phyloP scores from a whole-genome alignment of 768 basidiomycete species.

The Tylopilus felleus region DNA sequence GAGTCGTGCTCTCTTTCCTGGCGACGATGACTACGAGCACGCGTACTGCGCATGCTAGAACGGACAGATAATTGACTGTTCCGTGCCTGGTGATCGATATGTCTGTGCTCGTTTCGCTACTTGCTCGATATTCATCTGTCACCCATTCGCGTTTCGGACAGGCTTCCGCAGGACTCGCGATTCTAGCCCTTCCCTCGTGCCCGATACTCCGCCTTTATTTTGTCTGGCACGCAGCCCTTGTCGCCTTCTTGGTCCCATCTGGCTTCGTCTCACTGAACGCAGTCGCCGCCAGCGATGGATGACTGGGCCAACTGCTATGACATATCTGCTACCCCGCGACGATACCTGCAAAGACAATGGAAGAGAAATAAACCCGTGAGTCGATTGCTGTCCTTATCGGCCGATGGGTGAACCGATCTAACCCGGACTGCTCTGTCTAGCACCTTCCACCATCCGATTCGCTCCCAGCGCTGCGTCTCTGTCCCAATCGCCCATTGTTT shows the following conservation, averaged over 20 bases:
- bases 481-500: slow-evolving; percentile 42
- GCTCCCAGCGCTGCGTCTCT: slow-evolving; percentile 42
- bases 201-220: slow-evolving; percentile 23
- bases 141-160: slow-evolving; percentile 28
- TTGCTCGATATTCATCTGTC: slow-evolving; percentile 12
- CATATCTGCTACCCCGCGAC: slow-evolving; percentile 24
- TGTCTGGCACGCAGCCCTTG: slow-evolving; percentile 2
- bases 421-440: slow-evolving; percentile 26
- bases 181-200: slow-evolving; percentile 31
- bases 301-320: slow-evolving; percentile 17
- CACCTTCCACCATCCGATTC: slow-evolving; percentile 44
- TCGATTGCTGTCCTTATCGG: slow-evolving; percentile 6
- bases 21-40: slow-evolving; percentile 14
- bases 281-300: slow-evolving; percentile 9
- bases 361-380: slow-evolving; percentile 41
- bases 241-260: slow-evolving; percentile 8
- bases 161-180: slow-evolving; percentile 23
- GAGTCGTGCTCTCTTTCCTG: slow-evolving; percentile 2
- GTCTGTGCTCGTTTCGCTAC: slow-evolving; percentile 17
- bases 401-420: slow-evolving; percentile 12
- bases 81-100: slow-evolving; percentile 22
- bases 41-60: slow-evolving; percentile 27
- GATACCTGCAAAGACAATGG: slow-evolving; percentile 41
- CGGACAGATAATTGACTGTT: slow-evolving; percentile 10
- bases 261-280: too few relatives aligned